These are phyloP conservation scores for Umbelopsis sp. DNA, from an alignment of 371 early-diverging fungal species.

Conservation along the genomic window DNA sequence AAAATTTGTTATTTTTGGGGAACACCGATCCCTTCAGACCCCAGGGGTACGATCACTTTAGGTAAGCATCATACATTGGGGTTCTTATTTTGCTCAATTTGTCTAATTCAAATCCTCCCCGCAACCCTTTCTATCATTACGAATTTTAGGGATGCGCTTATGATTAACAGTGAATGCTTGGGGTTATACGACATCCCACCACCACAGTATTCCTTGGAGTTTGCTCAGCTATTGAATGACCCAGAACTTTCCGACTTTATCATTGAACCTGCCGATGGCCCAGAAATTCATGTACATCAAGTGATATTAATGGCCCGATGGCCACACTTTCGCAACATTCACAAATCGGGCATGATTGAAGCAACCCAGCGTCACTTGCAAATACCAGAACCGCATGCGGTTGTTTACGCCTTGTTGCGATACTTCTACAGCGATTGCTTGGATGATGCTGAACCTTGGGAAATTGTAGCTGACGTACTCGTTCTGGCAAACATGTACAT, in stretches of 20 bases:
- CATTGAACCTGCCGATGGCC: conserved; percentile 51
- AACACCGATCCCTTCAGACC: conserved; percentile 60
- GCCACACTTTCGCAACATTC: conserved; percentile 71
- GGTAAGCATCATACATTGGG: conserved; percentile 25
- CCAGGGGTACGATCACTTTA: conserved; percentile 65
- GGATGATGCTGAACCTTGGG: conserved; percentile 46
- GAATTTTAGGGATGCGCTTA: conserved; percentile 47
- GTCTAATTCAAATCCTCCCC: too few species aligned
- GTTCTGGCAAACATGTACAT: conserved; percentile 69
- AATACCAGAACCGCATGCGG: conserved; percentile 62
- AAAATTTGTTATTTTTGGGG: conserved; percentile 54
- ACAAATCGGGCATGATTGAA: conserved; percentile 71
- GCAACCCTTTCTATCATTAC: background rate
- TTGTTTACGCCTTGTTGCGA: conserved; percentile 61
- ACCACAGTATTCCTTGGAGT: conserved; percentile 46
- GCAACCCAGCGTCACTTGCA: conserved; percentile 55
- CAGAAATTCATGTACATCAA: conserved; percentile 63
- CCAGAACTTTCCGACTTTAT: conserved; percentile 67
- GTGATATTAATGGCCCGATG: conserved; percentile 71
- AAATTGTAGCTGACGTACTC: conserved; percentile 58
- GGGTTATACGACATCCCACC: conserved; percentile 63
- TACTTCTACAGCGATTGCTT: conserved; percentile 72
- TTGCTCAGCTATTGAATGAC: conserved; percentile 56
- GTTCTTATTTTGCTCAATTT: too few species aligned
- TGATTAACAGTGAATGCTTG: conserved; percentile 60